Evolutionary conservation across 257 asterid genomes (phyloP).

Genomic region (Penstemon newberryi): DNA sequence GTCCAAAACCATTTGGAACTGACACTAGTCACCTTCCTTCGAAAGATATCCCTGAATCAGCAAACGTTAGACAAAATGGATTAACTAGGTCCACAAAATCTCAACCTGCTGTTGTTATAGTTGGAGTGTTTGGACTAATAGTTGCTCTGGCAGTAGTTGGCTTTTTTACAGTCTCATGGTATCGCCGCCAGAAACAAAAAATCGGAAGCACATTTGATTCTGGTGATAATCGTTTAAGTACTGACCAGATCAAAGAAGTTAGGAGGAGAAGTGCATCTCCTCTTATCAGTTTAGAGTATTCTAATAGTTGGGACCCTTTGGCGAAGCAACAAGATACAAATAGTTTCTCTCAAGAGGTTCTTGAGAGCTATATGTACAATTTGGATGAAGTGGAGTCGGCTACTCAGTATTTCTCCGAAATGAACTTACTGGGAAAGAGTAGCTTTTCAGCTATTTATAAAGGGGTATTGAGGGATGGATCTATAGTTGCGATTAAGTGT

Average conservation of each 20-base stretch:
- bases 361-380: slow-evolving; percentile 79
- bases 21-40: slow-evolving; percentile 54
- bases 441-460: slow-evolving; percentile 73
- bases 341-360: slow-evolving; percentile 76
- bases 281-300: slow-evolving; percentile 78
- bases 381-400: slow-evolving; percentile 93
- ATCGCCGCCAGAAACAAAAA: slow-evolving; percentile 73
- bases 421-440: slow-evolving; percentile 78
- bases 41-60: slow-evolving; percentile 82
- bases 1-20: slow-evolving; percentile 70
- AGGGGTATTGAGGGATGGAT: slow-evolving; percentile 80
- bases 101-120: slow-evolving; percentile 41
- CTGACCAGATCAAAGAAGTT: slow-evolving; percentile 60
- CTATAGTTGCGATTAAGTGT: slow-evolving; percentile 81
- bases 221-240: slow-evolving; percentile 60
- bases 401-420: slow-evolving; percentile 78
- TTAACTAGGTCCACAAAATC: slow-evolving; percentile 40
- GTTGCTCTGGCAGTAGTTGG: slow-evolving; percentile 44
- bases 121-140: slow-evolving; percentile 48
- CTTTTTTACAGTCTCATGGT: slow-evolving; percentile 63
- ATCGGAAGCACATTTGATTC: slow-evolving; percentile 67
- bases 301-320: slow-evolving; percentile 89
- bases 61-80: slow-evolving; percentile 48
- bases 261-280: slow-evolving; percentile 76
- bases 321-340: slow-evolving; percentile 51